Evolutionary conservation across 345 rosid species (phyloP).

Genomic region (Nasturtium officinale): DNA sequence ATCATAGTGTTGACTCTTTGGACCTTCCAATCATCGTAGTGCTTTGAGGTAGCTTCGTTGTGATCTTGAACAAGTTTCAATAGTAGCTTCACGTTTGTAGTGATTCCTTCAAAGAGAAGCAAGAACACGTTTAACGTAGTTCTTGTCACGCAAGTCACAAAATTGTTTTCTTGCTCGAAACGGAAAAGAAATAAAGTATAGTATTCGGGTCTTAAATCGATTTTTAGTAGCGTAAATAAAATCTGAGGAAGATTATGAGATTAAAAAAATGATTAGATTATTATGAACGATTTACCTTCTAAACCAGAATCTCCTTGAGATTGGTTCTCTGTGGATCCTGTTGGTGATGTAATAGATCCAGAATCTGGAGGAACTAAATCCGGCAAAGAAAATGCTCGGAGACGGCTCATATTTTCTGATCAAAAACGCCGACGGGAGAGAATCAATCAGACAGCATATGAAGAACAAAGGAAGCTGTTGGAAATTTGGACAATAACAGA

Average conservation of each 20-base stretch:
- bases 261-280: background rate
- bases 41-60: constrained; percentile 53
- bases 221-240: no score
- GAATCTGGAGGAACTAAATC: constrained; percentile 43
- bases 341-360: constrained; percentile 28
- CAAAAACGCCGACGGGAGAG: background rate
- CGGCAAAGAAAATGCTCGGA: constrained; percentile 56
- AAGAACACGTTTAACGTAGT: background rate
- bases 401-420: constrained; percentile 36
- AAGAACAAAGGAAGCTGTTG: constrained; percentile 11
- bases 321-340: constrained; percentile 13
- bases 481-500: constrained; percentile 19
- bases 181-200: background rate
- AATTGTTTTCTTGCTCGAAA: background rate
- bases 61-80: constrained; percentile 75
- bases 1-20: constrained; percentile 74
- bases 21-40: constrained; percentile 52
- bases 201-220: no score
- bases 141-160: constrained; percentile 19
- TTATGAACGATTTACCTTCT: constrained; percentile 47
- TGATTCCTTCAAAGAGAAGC: constrained; percentile 48
- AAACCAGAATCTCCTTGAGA: constrained; percentile 49
- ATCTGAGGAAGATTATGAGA: no score
- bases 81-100: constrained; percentile 64
- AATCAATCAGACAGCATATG: constrained; percentile 16